Base-by-base conservation (phyloP, 2,329 filamentous ascomycete species). In the Cladosporium austrohemisphaericum region DNA sequence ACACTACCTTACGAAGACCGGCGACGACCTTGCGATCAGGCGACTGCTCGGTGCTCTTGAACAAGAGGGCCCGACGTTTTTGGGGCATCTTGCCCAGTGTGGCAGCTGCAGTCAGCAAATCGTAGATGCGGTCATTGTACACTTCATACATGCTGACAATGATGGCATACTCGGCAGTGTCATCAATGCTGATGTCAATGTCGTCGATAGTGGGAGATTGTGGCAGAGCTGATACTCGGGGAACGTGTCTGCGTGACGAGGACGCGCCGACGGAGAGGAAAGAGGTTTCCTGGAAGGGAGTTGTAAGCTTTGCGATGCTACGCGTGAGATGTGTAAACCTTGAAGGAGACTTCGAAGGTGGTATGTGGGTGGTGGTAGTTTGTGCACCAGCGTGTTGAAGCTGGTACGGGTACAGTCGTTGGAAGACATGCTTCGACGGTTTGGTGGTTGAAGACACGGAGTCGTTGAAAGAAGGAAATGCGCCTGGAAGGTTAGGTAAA, bases 71-170 rank as follows among this genome's bases (percentile, higher is more conserved):
- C 22, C 91, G 81, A n/a, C 93, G 83, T 54, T 75, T 74, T n/a
- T 74, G 68, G 22, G 68, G 71, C 22, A 69, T 68, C 41, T 67
- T 63, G 54, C 73, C 84, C 0, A 76, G 76, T 54, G 78, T 78
- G 18, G 75, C 69, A 2, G 80, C 77, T 0, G 77, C 75, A 0
- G 85, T 86, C 1, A 98, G 75, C 0, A 98, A 81, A 62, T 98
- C 93, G 66, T 94, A 97, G 57, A 98, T 97, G 28, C 91, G 84
- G 70, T 98, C 92, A 64, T 98, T 98, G 73, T 98, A 96, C 1
- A 98, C 92, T 68, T 98, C 93, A 68, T 97, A 97, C 91, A 98
- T 98, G 47, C 90, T 95, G 18, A 98, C 78, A 9, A 98, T 74
- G 47, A 98, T 83, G 4, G 86, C 85, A 60, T 96, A 96, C 58